phyloP scores from a whole-genome alignment of 2,329 filamentous ascomycete species.

The Juglanconis oblonga region DNA sequence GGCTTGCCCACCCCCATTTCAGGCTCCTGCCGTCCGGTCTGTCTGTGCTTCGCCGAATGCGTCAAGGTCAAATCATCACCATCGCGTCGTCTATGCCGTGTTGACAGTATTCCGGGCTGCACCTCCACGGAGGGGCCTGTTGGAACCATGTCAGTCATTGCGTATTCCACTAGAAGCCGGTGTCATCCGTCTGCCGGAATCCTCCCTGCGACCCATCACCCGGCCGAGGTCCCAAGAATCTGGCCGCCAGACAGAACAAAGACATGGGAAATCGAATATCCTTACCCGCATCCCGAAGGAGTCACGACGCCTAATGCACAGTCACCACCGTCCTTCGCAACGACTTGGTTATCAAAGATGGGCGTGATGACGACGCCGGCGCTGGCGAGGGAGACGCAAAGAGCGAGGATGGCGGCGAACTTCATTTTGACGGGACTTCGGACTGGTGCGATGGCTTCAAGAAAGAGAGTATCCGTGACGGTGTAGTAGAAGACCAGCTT shows the following conservation, averaged over 20 bases:
- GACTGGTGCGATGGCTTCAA: not conserved
- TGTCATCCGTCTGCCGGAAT: no score
- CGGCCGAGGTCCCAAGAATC: not conserved
- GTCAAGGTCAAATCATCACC: not conserved
- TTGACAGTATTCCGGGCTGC: conserved; percentile 11
- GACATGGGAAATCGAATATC: conserved; percentile 13
- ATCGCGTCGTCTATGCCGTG: not conserved
- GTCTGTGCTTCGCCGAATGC: not conserved
- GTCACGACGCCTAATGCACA: conserved; percentile 57
- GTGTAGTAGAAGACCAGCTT: conserved; percentile 3
- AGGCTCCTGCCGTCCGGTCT: not conserved
- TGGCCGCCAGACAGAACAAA: no score
- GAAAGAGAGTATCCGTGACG: not conserved
- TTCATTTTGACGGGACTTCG: conserved; percentile 36
- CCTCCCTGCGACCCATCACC: no score
- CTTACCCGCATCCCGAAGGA: conserved; percentile 56
- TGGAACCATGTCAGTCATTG: not conserved
- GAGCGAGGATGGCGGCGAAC: conserved; percentile 38
- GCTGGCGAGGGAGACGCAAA: conserved; percentile 43
- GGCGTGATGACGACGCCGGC: conserved; percentile 57
- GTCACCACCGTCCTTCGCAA: conserved; percentile 45
- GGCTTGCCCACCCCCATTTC: not conserved
- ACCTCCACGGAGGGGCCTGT: conserved; percentile 15
- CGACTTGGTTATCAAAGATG: conserved; percentile 48
- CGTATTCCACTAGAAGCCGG: not conserved